A percentile compares a stretch with the other conserved stretches of the same genome.
Conservation (phyloP, 2,329 filamentous ascomycete species). For the Colletotrichum gloeosporioides region DNA sequence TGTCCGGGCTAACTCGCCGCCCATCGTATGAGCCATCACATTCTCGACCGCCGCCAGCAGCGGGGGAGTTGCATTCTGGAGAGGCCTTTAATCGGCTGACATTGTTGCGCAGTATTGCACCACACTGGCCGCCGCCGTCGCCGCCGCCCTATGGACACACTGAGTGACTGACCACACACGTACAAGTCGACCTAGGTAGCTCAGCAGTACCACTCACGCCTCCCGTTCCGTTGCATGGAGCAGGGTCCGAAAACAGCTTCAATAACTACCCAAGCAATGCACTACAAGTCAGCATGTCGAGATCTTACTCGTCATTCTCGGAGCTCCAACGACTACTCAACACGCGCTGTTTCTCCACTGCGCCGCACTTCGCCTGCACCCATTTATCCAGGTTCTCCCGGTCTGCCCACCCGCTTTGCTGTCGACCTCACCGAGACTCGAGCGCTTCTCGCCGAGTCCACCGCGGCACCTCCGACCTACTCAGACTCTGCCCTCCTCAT, state of each 20-base stretch:
- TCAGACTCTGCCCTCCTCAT: neutral
- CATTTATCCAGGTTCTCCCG: neutral
- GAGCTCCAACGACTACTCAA: neutral
- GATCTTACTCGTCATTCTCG: neutral
- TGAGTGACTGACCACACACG: neutral
- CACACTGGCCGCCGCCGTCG: neutral
- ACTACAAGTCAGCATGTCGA: neutral
- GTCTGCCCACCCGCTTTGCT: neutral
- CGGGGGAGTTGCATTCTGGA: neutral
- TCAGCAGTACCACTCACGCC: neutral
- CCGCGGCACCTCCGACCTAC: neutral
- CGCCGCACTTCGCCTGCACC: neutral
- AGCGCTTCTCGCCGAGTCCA: slow-evolving; percentile 3
- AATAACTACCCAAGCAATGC: neutral
- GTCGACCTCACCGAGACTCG: neutral
- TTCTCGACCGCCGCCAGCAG: neutral
- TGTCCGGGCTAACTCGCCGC: neutral
- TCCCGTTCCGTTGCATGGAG: neutral
- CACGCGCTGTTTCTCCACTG: neutral
- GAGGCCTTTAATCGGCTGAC: neutral
- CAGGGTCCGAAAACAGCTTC: neutral
- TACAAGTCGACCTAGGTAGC: neutral
- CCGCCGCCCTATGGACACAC: neutral
- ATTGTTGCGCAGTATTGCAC: neutral
- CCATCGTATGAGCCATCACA: neutral